Evolutionary conservation across 2,329 filamentous ascomycete species (phyloP), one percentile per base, ranked within the genome.

Genomic region (Scleromitrula shiraiana): DNA sequence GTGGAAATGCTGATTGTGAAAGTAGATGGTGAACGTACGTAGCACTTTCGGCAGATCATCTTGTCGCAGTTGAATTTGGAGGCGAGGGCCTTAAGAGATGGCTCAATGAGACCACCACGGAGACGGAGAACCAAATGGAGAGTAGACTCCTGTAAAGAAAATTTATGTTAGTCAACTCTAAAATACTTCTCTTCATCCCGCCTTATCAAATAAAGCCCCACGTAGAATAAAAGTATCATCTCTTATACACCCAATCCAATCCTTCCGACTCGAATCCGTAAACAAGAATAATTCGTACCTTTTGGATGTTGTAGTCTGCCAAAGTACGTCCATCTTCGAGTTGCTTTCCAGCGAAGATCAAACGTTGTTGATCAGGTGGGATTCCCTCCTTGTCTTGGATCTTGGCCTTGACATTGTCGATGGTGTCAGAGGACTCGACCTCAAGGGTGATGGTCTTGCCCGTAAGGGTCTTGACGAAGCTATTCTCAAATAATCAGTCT

Each of bases 41-140:
- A 97, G 86, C 93, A 98, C 87, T 98, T 97, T 81, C 93, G 91
- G 88, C 93, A 97, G 76, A 97, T 95, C 85, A 91, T 91, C 85
- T 96, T 96, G 64, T 97, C 93, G 86, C 91, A 97, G 85, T 98
- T 97, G 83, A 94, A 97, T 82, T 96, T 96, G 79, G 85, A 90
- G 69, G 91, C 91, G 59, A 97, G 84, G 63, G 88, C 91, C 85
- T 97, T 97, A 67, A 97, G 84, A 67, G 90, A 96, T 66, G 93
- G 93, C 82, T 97, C 91, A 68, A 95, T 96, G 79, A 97, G 91
- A 80, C 91, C 91, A 80, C 91, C 91, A 80, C 91, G 90, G 66
- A 97, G 90, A 78, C 91, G 90, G 74, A 97, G 90, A 70, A 97
- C 91, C 68, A 97, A 76, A 78, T 97, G 91, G 65, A 97, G 90